Conservation (phyloP, 2,329 filamentous ascomycete genomes). For the Fusarium sp. region DNA sequence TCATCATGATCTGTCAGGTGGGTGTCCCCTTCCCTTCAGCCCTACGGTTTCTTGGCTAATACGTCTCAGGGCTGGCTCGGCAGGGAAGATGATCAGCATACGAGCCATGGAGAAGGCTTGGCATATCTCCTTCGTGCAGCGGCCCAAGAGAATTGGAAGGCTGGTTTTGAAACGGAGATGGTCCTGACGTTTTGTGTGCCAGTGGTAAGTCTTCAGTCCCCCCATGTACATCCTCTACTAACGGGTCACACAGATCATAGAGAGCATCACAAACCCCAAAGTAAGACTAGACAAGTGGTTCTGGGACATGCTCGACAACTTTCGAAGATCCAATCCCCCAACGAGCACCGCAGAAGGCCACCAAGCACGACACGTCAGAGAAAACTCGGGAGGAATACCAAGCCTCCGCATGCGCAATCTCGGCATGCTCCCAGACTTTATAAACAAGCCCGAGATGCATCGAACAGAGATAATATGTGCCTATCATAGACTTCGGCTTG, state of each 20-base stretch:
- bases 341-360: neutral
- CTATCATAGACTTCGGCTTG: slow-evolving; percentile 24
- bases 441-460: slow-evolving; percentile 28
- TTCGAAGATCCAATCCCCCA: slow-evolving; percentile 19
- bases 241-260: slow-evolving; percentile 40
- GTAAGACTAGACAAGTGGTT: slow-evolving; percentile 31
- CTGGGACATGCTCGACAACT: slow-evolving; percentile 34
- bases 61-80: slow-evolving; percentile 45
- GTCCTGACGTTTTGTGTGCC: slow-evolving; percentile 45
- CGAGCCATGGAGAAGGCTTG: slow-evolving; percentile 48
- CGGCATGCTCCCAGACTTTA: slow-evolving; percentile 26
- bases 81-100: slow-evolving; percentile 34
- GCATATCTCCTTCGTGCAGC: slow-evolving; percentile 45
- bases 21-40: neutral
- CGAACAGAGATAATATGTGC: slow-evolving; percentile 31
- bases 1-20: slow-evolving; percentile 51
- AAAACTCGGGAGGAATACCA: slow-evolving; percentile 16
- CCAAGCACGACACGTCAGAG: neutral
- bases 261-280: slow-evolving; percentile 43
- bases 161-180: slow-evolving; percentile 44
- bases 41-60: neutral
- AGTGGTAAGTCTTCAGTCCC: slow-evolving; percentile 41
- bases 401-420: slow-evolving; percentile 27
- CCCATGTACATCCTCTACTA: neutral
- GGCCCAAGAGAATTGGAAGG: slow-evolving; percentile 36